Evolutionary conservation across 2,329 filamentous ascomycete genomes (phyloP).

Genomic region (Xylaria arbuscula): DNA sequence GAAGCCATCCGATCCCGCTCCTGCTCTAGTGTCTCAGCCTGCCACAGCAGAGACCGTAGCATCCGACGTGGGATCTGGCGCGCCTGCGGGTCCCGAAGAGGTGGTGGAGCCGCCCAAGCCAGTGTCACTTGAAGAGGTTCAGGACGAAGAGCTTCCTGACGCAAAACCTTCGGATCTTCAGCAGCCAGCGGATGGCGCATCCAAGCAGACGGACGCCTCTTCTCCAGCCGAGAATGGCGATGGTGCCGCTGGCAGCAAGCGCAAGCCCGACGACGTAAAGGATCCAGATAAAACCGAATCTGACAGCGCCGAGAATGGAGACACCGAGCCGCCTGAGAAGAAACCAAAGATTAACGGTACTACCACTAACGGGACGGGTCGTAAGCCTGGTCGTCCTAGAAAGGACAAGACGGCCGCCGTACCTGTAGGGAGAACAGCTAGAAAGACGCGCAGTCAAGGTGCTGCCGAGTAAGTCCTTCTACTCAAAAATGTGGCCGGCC

Average conservation of each 20-base stretch:
- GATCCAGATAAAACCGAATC: conserved; percentile 34
- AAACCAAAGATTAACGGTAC: conserved; percentile 56
- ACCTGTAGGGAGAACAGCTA: conserved; percentile 51
- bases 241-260: conserved; percentile 42
- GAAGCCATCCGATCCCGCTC: conserved; percentile 40
- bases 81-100: conserved; percentile 36
- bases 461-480: conserved; percentile 27
- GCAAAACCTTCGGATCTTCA: conserved; percentile 36
- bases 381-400: conserved; percentile 51
- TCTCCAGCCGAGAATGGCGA: conserved; percentile 34
- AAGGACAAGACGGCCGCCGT: conserved; percentile 51
- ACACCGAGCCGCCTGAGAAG: conserved; percentile 52
- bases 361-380: conserved; percentile 43
- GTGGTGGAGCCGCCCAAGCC: conserved; percentile 45
- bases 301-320: conserved; percentile 27
- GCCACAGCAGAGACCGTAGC: conserved; percentile 31
- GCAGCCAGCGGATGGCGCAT: conserved; percentile 40
- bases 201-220: conserved; percentile 33
- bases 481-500: neutral
- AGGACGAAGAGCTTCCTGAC: conserved; percentile 43
- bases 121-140: conserved; percentile 47
- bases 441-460: conserved; percentile 55
- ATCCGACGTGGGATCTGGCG: conserved; percentile 34
- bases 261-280: conserved; percentile 41
- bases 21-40: conserved; percentile 28